Base-by-base conservation (phyloP, 1,139 yeast species). In the Blastobotrys capitulatus region DNA sequence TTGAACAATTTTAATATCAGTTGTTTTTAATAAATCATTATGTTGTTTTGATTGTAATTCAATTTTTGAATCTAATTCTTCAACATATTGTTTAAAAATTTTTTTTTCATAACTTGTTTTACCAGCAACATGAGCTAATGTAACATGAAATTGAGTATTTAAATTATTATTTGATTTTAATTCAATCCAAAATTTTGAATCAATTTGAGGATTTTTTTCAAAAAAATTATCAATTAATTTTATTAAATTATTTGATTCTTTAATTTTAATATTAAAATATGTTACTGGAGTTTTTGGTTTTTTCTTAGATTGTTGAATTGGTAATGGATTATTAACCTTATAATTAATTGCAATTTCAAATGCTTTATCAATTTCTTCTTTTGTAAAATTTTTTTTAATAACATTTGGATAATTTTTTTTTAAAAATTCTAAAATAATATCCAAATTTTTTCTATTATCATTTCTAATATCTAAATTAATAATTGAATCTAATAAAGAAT, bases 101-200 rank as follows among this genome's bases (percentile, higher is more conserved):
- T 57, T 59, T 44, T 64, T 62, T 39, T 62, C 63, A 29, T 57
- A 47, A 16, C 52, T 34, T 44, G 47, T 13, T 27, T 50, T 52
- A 16, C 53, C 54, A 9, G 63, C 60, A 0, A 63, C 55, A 62
- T 92, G 97, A 0, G 81, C 78, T 41, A 90, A 64, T 0, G 98
- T 92, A 1, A 90, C 79, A 63, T 92, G 98, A 59, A 88, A 85
- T 37, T 72, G 75, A 0, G 61, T 49, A 58, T 83, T 89, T 0
- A 83, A 65, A 36, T 82, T 68, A 2, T 67, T 58, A 0, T 52
- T 55, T 0, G 60, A 46, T 40, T 71, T 63, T 32, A 84, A 46
- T 55, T 59, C 19, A 1, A 54, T 32, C 62, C 65, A 67, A 40
- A 62, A 54, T 1, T 55, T 29, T 20, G 50, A 34, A 38, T 56